Evolutionary conservation across 1,284 basidiomycete genomes (phyloP), one percentile per base, ranked within the genome.

Genomic region (Microbotryum saponariae): DNA sequence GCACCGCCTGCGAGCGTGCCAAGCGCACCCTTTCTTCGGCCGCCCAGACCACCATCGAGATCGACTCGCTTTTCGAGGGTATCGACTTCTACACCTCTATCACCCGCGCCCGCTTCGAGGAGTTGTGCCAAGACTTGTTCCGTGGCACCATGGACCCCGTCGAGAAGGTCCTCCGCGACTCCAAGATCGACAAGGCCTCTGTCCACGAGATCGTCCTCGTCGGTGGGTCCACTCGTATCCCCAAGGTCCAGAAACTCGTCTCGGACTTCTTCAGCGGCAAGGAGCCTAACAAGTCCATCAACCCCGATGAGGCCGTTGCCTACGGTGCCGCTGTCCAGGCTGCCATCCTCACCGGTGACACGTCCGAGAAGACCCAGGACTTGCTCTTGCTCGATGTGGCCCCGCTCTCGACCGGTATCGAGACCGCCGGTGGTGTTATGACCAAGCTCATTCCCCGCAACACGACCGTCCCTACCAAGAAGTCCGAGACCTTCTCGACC

Each of bases 261-360:
- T 93, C 90, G 63, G 93, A 97, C 81, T 94, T 91, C 84, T 98
- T 97, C 85, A 91, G 91, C 77, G 92, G 93, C 77, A 91, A 91
- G 82, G 76, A 77, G 71, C 77, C 75, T 63, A 77, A 78, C 74
- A 78, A 78, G 73, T 76, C 76, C 77, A 98, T 98, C 84, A 98
- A 98, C 86, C 96, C 96, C 67, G 94, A 98, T 74, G 96, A 99
- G 81, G 96, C 96, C 65, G 94, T 98, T 70, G 94, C 96, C 47
- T 97, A 97, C 79, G 96, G 96, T 82, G 96, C 94, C 70, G 93
- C 96, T 69, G 94, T 98, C 73, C 96, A 98, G 81, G 94, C 92
- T 65, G 94, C 92, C 74, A 96, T 99, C 73, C 87, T 98, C 65
- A 89, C 92, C 42, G 96, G 96, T 76, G 91, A 97, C 78, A 96